These are phyloP conservation scores for Bonia amplexicaulis DNA, from an alignment of 176 grass and related monocot species.

Conservation along the genomic window DNA sequence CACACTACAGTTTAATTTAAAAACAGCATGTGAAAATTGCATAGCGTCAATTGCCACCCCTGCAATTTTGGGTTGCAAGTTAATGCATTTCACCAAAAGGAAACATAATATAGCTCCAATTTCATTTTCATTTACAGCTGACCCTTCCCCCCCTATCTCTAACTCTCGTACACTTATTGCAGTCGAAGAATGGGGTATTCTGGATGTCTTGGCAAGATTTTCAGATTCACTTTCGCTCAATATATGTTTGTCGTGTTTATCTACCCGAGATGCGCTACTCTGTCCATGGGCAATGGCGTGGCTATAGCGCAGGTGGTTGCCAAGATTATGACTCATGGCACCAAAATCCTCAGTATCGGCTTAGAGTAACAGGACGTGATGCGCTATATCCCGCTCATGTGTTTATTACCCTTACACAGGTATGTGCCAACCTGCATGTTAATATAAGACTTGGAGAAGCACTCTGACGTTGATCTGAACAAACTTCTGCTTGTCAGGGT, in stretches of 20 bases:
- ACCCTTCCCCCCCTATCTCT: background rate
- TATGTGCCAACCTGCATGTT: conserved; percentile 37
- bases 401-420: conserved; percentile 98
- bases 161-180: conserved; percentile 20
- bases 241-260: conserved; percentile 98
- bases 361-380: conserved; percentile 75
- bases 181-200: conserved; percentile 98
- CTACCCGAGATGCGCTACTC: conserved; percentile 92
- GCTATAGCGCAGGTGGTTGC: conserved; percentile 91
- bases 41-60: background rate
- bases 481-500: conserved; percentile 61
- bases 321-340: conserved; percentile 98
- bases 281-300: conserved; percentile 93
- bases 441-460: background rate
- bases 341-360: conserved; percentile 93
- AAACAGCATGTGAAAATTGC: background rate
- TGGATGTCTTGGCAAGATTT: conserved; percentile 99
- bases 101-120: conserved; percentile 10
- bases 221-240: conserved; percentile 97
- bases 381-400: conserved; percentile 86
- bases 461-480: conserved; percentile 11
- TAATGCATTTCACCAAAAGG: background rate
- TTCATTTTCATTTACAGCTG: conserved; percentile 14
- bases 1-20: background rate
- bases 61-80: background rate